Evolutionary conservation across 805 yeast genomes (phyloP).

Genomic region (Novakomyces olei): DNA sequence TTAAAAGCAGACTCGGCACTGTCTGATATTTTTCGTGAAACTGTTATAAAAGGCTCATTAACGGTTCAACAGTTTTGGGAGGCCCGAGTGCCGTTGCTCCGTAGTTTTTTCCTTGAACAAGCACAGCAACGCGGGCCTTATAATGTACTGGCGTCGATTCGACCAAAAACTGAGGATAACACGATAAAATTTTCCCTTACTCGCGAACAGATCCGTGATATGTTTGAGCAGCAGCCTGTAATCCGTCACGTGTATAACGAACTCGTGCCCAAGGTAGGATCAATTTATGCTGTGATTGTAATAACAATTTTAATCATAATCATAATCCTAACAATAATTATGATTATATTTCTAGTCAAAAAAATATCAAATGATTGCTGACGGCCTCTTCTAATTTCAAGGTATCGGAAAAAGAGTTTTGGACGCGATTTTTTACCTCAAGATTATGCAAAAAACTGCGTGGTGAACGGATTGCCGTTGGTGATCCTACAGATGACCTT

Average conservation of each 20-base stretch:
- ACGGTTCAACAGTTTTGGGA: conserved; percentile 51
- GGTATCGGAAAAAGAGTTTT: conserved; percentile 81
- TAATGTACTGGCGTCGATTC: conserved; percentile 79
- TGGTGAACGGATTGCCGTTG: conserved; percentile 62
- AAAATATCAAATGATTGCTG: no score
- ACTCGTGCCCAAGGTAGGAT: conserved; percentile 68
- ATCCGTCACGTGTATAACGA: conserved; percentile 77
- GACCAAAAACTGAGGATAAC: conserved; percentile 59
- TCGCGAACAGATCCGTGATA: conserved; percentile 68
- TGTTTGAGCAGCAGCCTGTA: conserved; percentile 80
- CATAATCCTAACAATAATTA: no score
- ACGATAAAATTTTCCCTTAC: conserved; percentile 81
- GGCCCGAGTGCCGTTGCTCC: conserved; percentile 49
- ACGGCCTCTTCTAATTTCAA: no score
- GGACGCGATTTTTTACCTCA: conserved; percentile 89
- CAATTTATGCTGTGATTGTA: no score
- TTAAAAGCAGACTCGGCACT: conserved; percentile 46
- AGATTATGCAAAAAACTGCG: conserved; percentile 66
- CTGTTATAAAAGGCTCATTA: conserved; percentile 55
- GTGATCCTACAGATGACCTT: conserved; percentile 62
- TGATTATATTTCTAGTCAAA: no score
- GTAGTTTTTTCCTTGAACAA: conserved; percentile 68
- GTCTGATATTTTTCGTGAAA: conserved; percentile 60
- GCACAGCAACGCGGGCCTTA: conserved; percentile 82
- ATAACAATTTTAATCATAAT: no score